A percentile compares a stretch with the other conserved stretches of the same genome.
Conservation (phyloP, 495 filamentous ascomycete species). For the Penicilliopsis zonata region DNA sequence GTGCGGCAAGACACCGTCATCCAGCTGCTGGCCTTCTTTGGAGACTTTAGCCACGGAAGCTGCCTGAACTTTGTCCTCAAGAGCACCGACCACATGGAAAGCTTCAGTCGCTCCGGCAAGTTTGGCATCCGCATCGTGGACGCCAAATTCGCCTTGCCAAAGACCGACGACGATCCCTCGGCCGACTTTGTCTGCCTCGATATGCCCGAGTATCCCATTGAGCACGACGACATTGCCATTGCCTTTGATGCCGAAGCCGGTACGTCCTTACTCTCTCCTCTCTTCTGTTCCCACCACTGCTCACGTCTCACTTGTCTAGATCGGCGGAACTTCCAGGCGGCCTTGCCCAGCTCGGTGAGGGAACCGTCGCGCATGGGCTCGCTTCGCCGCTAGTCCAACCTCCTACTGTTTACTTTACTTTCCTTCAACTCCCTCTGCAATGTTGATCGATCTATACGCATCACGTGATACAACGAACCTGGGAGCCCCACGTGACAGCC, state of each 20-base stretch:
- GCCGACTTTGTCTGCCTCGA: slow-evolving; percentile 70
- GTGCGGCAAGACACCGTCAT: slow-evolving; percentile 58
- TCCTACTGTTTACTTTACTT: no score
- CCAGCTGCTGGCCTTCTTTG: slow-evolving; percentile 72
- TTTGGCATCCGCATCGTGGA: slow-evolving; percentile 64
- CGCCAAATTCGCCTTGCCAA: slow-evolving; percentile 79
- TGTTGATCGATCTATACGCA: slow-evolving; percentile 3
- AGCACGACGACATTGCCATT: slow-evolving; percentile 83
- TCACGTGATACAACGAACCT: slow-evolving; percentile 1
- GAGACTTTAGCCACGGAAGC: slow-evolving; percentile 64
- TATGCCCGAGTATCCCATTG: slow-evolving; percentile 73
- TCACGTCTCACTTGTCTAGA: slow-evolving; percentile 20
- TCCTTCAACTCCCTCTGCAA: background rate
- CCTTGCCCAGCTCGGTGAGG: slow-evolving; percentile 33
- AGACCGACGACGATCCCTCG: slow-evolving; percentile 41
- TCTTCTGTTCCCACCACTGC: background rate
- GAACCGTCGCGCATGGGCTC: slow-evolving; percentile 38
- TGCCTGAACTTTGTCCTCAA: slow-evolving; percentile 83
- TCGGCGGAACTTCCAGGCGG: slow-evolving; percentile 30
- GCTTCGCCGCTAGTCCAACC: slow-evolving; percentile 33
- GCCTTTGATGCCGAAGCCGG: slow-evolving; percentile 67
- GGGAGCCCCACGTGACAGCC: slow-evolving; percentile 4
- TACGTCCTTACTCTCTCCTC: slow-evolving; percentile 31
- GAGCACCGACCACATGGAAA: slow-evolving; percentile 68
- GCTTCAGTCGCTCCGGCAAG: slow-evolving; percentile 52